phyloP scores from a whole-genome alignment of 495 filamentous ascomycete species.

The Talaromyces adpressus region DNA sequence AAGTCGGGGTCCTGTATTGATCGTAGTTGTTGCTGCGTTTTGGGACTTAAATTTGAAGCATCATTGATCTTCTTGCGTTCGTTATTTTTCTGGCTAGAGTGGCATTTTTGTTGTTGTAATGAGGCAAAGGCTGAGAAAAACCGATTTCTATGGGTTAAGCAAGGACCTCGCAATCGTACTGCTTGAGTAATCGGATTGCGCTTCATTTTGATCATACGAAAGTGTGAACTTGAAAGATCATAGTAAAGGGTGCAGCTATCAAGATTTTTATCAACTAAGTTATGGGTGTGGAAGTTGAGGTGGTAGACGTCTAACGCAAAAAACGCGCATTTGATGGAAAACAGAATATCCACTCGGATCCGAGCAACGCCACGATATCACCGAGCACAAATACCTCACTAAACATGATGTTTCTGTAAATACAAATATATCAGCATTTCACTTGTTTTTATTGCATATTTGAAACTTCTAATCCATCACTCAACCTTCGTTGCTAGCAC shows the following conservation, averaged over 20 bases:
- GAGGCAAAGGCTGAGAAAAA: no score
- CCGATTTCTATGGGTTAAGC: background rate
- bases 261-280: background rate
- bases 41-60: background rate
- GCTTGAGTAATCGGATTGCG: background rate
- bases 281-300: background rate
- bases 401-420: background rate
- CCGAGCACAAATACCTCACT: background rate
- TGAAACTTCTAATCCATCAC: background rate
- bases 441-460: background rate
- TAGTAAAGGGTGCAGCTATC: background rate
- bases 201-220: background rate
- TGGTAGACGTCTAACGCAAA: background rate
- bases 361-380: background rate
- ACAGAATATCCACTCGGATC: background rate
- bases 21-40: background rate
- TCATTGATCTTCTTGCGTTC: background rate
- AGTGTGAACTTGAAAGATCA: background rate
- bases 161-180: background rate
- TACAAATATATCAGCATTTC: background rate
- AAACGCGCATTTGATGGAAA: background rate
- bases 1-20: conserved; percentile 12
- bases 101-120: background rate
- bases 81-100: background rate
- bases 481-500: background rate